Evolutionary conservation across 2,329 filamentous ascomycete genomes (phyloP), one percentile per base, ranked within the genome.

Genomic region (Cadophora luteo-olivacea): DNA sequence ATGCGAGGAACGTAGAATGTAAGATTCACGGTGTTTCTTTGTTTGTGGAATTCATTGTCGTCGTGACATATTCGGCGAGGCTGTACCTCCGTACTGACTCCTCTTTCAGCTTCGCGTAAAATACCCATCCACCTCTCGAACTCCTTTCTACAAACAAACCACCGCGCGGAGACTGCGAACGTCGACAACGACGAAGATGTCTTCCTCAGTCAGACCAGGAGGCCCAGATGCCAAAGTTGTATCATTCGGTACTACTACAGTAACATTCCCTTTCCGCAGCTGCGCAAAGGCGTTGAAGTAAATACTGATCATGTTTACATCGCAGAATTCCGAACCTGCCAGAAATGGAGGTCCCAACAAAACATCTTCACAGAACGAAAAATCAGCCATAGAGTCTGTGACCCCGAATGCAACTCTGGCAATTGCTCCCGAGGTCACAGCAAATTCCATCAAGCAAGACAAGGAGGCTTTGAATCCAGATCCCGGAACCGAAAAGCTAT

Each of bases 401-500:
- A 38, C 11, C 9, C 55, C 55, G 11, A 60, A 24, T 4, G 11
- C 55, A 60, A 16, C 32, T 41, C 55, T 60, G 22, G 55, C 51
- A 54, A 22, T 61, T 29, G 16, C 38, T 32, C 61, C 24, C 25
- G 48, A 64, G 24, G 61, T 64, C 33, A 64, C 61, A 3, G 60
- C 48, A 12, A 41, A 62, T 4, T 48, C 33, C 41, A 62, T 62
- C 25, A 48, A 55, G 38, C 51, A 67, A 3, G 55, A 61, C 58
- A 55, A 51, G 24, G 60, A 54, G 60, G 60, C 60, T 32, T 16
- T 65, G 22, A 4, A 12, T 36, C 60, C 60, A n/a, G 60, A 62
- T 36, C 60, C 60, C 9, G 52, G 64, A 25, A 41, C 52, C 9
- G 45, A 66, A 29, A 51, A 62, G 41, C 48, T 55, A 22, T 94